Evolutionary conservation across 164 flowering plant genomes (phyloP), one percentile per base, ranked within the genome.

Genomic region (Magnolia changhungtana): DNA sequence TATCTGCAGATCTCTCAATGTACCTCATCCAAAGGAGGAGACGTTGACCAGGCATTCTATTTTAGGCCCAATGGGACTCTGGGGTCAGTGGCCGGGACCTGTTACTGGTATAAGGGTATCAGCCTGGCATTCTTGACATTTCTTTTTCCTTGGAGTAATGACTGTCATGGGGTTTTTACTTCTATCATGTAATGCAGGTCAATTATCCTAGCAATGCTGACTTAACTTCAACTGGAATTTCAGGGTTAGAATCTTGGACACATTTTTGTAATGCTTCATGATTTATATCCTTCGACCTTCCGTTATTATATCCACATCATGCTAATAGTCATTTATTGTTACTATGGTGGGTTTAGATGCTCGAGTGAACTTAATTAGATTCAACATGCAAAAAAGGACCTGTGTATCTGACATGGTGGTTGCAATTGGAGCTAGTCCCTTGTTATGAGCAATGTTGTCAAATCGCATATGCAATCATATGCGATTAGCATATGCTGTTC

Each of bases 11-110:
- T 89, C 97, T 75, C 78, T 92, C 50, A 79, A 83, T 77, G 67
- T 90, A 50, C 95, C 95, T 78, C 86, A 70, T 80, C 98, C 97
- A 50, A 94, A 89, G 77, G 85, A 90, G 79, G 99, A 93, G 79
- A 96, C 99, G 45, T 81, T 94, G 74, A 93, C 99, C 19, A 93
- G 98, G 77, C 99, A 96, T 79, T 96, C 98, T 11, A 78, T 96
- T 77, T 83, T 96, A 37, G 99, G 99, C 21, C 96, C 96, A 73
- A 94, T 77, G 84, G 98, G 99, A 78, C 90, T 96, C 74, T 82
- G 77, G 67, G 91, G 91, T 59, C 95, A 89, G 77, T 92, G 99
- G 99, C 82, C 69, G 50, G 93, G 86, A 24, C 98, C 98, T 61
- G 88, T 77, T 69, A 72, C 90, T 27, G 89, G 87, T 65, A 83